These are phyloP conservation scores for Vigna trinervia DNA, from an alignment of 306 rosid species.

Conservation along the genomic window DNA sequence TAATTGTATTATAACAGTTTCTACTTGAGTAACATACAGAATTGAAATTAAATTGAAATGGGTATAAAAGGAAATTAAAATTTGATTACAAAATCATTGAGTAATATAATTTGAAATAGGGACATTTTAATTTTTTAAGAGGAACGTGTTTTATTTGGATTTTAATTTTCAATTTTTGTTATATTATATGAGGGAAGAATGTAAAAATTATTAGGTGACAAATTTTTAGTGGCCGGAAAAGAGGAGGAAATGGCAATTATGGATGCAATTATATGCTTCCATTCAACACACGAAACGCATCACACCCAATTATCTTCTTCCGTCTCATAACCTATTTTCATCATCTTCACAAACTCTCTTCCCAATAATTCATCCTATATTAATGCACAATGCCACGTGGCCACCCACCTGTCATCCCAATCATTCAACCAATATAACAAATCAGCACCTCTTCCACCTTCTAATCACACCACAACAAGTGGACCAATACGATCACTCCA, in stretches of 20 bases:
- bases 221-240: constrained; percentile 21
- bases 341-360: constrained; percentile 49
- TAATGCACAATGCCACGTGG: constrained; percentile 6
- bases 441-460: background rate
- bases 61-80: too few species aligned
- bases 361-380: constrained; percentile 40
- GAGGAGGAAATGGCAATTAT: constrained; percentile 32
- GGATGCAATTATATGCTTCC: constrained; percentile 42
- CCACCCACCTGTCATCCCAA: constrained; percentile 29
- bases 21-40: too few species aligned
- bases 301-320: constrained; percentile 36
- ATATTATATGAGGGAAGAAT: background rate
- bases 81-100: too few species aligned
- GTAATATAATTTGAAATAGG: background rate
- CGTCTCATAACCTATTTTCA: constrained; percentile 36
- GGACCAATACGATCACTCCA: constrained; percentile 6
- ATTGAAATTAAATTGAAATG: too few species aligned
- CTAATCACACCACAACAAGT: background rate
- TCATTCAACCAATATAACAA: constrained; percentile 38
- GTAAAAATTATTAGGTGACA: constrained; percentile 7
- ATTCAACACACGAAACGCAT: constrained; percentile 43
- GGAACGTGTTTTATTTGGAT: background rate
- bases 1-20: too few species aligned
- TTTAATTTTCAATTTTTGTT: background rate
- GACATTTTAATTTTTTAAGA: background rate